A percentile compares a stretch with the other conserved stretches of the same genome.
Conservation (phyloP, 345 rosid species). For the Murraya koenigii region DNA sequence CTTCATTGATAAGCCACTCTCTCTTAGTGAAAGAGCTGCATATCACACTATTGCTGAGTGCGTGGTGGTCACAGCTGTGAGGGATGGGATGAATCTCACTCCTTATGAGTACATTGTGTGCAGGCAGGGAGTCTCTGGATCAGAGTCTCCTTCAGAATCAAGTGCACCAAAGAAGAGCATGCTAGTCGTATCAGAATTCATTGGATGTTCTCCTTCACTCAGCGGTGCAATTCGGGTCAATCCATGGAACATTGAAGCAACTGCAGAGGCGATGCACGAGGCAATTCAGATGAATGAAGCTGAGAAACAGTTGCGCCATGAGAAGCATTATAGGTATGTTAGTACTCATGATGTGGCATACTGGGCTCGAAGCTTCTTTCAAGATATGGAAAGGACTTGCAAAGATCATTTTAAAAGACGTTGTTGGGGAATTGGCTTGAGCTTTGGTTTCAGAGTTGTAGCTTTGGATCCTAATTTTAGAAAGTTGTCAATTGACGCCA, state of each 20-base stretch:
- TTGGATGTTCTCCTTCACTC: constrained; percentile 84
- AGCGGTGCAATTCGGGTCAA: constrained; percentile 77
- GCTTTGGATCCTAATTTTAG: constrained; percentile 71
- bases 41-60: constrained; percentile 69
- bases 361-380: constrained; percentile 74
- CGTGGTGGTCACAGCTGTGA: constrained; percentile 72
- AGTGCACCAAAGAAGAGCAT: constrained; percentile 60
- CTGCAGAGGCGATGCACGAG: constrained; percentile 76
- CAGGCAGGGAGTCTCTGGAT: constrained; percentile 54
- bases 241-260: constrained; percentile 71
- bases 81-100: constrained; percentile 83
- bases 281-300: constrained; percentile 57
- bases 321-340: constrained; percentile 86
- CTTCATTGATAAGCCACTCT: constrained; percentile 57
- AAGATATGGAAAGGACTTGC: constrained; percentile 71
- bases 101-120: constrained; percentile 73
- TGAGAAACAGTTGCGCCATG: constrained; percentile 83
- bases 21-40: constrained; percentile 65
- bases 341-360: constrained; percentile 74
- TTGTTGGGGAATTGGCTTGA: constrained; percentile 74
- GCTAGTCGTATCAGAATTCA: constrained; percentile 75
- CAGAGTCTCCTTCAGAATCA: constrained; percentile 33
- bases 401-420: constrained; percentile 68
- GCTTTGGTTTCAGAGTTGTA: constrained; percentile 76
- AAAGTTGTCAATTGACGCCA: constrained; percentile 52